Evolutionary conservation across 805 yeast species (phyloP).

Genomic region (Pichia eremophila): DNA sequence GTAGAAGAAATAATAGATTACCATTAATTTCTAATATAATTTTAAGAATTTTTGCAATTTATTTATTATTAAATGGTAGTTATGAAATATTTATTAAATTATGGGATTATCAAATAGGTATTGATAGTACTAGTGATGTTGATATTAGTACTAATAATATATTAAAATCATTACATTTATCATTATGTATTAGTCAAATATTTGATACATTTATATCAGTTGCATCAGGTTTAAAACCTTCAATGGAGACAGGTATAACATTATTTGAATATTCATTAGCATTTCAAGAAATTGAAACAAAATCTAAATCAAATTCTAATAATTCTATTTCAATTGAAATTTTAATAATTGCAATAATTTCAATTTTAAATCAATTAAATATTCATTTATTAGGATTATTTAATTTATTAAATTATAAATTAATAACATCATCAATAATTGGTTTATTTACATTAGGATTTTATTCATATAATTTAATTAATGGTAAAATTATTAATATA

Average conservation of each 20-base stretch:
- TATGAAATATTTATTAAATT: conserved; percentile 26
- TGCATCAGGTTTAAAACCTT: conserved; percentile 45
- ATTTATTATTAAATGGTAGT: conserved; percentile 25
- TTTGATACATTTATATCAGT: conserved; percentile 57
- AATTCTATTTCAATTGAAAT: conserved; percentile 25
- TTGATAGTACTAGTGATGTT: neutral
- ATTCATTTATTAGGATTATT: conserved; percentile 57
- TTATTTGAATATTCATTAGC: conserved; percentile 69
- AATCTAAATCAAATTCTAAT: conserved; percentile 29
- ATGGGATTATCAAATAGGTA: conserved; percentile 5
- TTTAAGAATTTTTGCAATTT: conserved; percentile 32
- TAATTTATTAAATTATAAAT: conserved; percentile 42
- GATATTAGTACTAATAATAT: conserved; percentile 14
- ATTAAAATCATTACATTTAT: conserved; percentile 39
- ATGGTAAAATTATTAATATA: conserved; percentile 35
- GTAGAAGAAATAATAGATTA: conserved; percentile 32
- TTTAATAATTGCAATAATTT: conserved; percentile 42
- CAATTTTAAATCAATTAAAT: conserved; percentile 47
- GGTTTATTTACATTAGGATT: conserved; percentile 45
- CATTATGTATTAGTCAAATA: conserved; percentile 53
- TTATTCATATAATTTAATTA: conserved; percentile 31
- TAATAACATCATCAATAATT: conserved; percentile 53
- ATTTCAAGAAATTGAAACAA: conserved; percentile 58
- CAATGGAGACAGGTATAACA: conserved; percentile 59
- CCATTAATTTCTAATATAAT: conserved; percentile 24